phyloP scores from a whole-genome alignment of 2,329 filamentous ascomycete species.

The Colletotrichum trifolii region DNA sequence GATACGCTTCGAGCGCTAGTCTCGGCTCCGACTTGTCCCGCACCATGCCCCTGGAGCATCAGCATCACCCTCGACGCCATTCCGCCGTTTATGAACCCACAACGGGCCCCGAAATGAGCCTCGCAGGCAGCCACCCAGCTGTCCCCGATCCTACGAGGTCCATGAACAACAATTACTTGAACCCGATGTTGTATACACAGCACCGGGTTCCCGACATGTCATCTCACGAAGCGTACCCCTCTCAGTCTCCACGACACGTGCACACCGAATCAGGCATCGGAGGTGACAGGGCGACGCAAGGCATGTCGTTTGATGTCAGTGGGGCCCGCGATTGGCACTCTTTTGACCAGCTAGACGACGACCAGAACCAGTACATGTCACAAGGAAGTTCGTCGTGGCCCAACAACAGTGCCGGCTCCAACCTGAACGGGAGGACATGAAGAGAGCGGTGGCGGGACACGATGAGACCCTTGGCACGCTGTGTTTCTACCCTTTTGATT shows the following conservation, averaged over 20 bases:
- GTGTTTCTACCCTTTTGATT: no score
- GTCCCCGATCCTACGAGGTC: constrained; percentile 17
- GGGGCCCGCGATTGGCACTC: constrained; percentile 22
- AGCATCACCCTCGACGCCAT: constrained; percentile 31
- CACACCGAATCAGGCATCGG: constrained; percentile 27
- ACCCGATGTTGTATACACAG: constrained; percentile 27
- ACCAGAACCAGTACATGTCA: constrained; percentile 28
- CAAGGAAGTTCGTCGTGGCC: constrained; percentile 24
- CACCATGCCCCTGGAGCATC: constrained; percentile 22
- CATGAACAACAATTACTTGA: constrained; percentile 23
- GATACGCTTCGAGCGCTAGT: constrained; percentile 23
- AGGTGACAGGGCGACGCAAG: constrained; percentile 16
- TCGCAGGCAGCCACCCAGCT: constrained; percentile 24
- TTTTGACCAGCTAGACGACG: constrained; percentile 28
- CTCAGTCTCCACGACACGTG: constrained; percentile 24
- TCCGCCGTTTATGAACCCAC: constrained; percentile 32
- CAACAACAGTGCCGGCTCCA: neutral
- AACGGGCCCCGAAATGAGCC: constrained; percentile 22
- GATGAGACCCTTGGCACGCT: no score
- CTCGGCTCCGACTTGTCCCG: constrained; percentile 26
- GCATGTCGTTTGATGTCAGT: constrained; percentile 18
- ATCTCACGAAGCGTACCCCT: constrained; percentile 24
- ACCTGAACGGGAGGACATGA: constrained; percentile 24
- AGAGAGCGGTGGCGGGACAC: neutral
- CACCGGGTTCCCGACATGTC: constrained; percentile 30